Percentiles rank a stretch among this genome's conserved stretches.
phyloP scores from a whole-genome alignment of 202 grass and related monocot species.

The Brachypodium distachyon region DNA sequence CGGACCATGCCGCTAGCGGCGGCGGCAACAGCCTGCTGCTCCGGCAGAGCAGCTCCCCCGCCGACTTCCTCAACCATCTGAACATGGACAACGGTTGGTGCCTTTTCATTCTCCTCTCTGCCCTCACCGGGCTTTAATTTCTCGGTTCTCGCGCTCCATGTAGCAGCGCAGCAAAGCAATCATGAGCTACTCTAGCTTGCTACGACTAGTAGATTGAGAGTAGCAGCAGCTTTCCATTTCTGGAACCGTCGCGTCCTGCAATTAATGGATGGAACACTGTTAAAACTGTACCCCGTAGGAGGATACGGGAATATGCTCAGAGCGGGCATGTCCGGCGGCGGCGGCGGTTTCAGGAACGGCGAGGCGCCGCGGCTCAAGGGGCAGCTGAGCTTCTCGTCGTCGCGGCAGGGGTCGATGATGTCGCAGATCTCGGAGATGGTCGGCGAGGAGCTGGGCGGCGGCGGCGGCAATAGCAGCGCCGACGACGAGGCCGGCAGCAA shows the following conservation, averaged over 20 bases:
- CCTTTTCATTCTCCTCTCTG: background rate
- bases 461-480: slow-evolving; percentile 32
- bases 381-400: slow-evolving; percentile 89
- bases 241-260: slow-evolving; percentile 9
- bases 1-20: slow-evolving; percentile 10
- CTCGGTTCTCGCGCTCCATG: slow-evolving; percentile 1
- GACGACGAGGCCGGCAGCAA: slow-evolving; percentile 31
- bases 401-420: slow-evolving; percentile 81
- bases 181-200: slow-evolving; percentile 8
- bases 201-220: slow-evolving; percentile 5
- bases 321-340: slow-evolving; percentile 13
- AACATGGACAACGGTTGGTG: slow-evolving; percentile 67
- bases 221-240: slow-evolving; percentile 40
- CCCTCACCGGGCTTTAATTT: background rate
- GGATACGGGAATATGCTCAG: slow-evolving; percentile 68
- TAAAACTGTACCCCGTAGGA: slow-evolving; percentile 19
- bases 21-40: slow-evolving; percentile 28
- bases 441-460: slow-evolving; percentile 63
- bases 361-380: slow-evolving; percentile 45
- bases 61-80: slow-evolving; percentile 61
- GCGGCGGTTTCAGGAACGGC: slow-evolving; percentile 26
- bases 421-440: slow-evolving; percentile 88
- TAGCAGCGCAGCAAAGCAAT: background rate
- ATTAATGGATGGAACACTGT: slow-evolving; percentile 19
- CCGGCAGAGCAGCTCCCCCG: slow-evolving; percentile 83